Evolutionary conservation across 1,139 yeast species (phyloP).

Genomic region (Saccharomyces hybrid): DNA sequence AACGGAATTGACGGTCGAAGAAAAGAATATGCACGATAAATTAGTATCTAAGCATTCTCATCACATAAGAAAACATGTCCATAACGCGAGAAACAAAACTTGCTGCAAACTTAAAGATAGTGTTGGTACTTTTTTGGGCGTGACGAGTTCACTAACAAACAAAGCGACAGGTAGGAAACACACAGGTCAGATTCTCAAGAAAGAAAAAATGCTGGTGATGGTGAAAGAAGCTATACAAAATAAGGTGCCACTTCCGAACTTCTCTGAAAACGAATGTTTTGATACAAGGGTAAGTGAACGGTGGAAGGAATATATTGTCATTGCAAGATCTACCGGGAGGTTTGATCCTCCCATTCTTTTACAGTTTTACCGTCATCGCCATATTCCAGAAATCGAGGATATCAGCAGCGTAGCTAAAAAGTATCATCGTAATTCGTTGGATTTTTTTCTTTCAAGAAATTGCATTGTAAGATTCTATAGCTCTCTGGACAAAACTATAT

Average conservation of each 20-base stretch:
- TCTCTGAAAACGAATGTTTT: slow-evolving; percentile 43
- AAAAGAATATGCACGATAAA: neutral
- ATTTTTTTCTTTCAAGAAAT: slow-evolving; percentile 23
- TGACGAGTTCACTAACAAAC: neutral
- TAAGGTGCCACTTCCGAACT: slow-evolving; percentile 27
- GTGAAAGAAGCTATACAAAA: slow-evolving; percentile 37
- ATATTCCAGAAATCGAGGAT: slow-evolving; percentile 28
- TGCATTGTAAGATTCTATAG: slow-evolving; percentile 49
- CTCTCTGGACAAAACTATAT: slow-evolving; percentile 59
- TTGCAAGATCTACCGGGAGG: slow-evolving; percentile 52
- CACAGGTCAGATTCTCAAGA: slow-evolving; percentile 54
- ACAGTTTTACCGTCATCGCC: slow-evolving; percentile 51
- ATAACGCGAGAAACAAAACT: neutral
- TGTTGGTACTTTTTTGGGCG: neutral
- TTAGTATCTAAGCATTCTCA: neutral
- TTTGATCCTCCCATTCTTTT: slow-evolving; percentile 44
- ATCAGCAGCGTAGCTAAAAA: slow-evolving; percentile 2
- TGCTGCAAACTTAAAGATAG: neutral
- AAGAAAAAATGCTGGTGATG: slow-evolving; percentile 59
- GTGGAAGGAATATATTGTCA: slow-evolving; percentile 70
- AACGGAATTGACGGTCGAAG: neutral
- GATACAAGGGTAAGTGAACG: slow-evolving; percentile 53
- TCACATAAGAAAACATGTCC: neutral
- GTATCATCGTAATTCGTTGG: slow-evolving; percentile 24
- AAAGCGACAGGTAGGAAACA: neutral